Percentiles rank a stretch among this genome's conserved stretches.
These are phyloP conservation scores for Geotrichum reessii DNA, from an alignment of 1,139 yeast species.

Conservation along the genomic window DNA sequence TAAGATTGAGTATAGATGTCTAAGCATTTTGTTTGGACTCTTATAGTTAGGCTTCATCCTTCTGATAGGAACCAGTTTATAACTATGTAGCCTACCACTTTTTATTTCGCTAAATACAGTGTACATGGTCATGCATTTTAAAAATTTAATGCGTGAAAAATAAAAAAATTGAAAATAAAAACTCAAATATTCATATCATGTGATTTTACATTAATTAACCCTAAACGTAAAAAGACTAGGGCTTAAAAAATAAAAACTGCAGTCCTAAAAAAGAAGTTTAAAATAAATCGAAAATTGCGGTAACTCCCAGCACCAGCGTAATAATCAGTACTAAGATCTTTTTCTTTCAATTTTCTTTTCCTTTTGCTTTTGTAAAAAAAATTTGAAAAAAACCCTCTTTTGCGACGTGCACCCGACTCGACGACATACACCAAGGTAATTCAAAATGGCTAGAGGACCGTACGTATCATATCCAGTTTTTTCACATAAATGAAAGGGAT, in stretches of 20 bases:
- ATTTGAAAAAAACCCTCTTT: conserved; percentile 14
- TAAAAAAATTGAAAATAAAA: too few relatives aligned
- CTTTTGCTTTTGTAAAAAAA: conserved; percentile 7
- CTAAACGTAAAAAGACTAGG: background rate
- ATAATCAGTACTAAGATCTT: background rate
- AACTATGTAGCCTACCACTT: too few relatives aligned
- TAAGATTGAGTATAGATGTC: too few relatives aligned
- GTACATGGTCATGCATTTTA: too few relatives aligned
- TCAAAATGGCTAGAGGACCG: conserved; percentile 94
- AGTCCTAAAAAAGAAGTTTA: background rate
- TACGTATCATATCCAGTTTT: conserved; percentile 42
- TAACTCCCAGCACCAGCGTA: background rate
- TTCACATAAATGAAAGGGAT: background rate
- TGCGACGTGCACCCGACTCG: conserved; percentile 18
- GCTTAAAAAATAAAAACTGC: background rate
- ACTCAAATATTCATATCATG: too few relatives aligned
- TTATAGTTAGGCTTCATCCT: too few relatives aligned
- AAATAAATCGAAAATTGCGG: background rate
- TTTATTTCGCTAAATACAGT: too few relatives aligned
- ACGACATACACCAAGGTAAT: conserved; percentile 13
- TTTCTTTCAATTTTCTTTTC: conserved; percentile 6
- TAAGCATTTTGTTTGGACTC: too few relatives aligned
- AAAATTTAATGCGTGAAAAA: too few relatives aligned
- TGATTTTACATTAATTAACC: too few relatives aligned
- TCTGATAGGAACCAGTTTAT: too few relatives aligned